Evolutionary conservation across 2,329 filamentous ascomycete genomes (phyloP), one percentile per base, ranked within the genome.

Genomic region (Boeremia exigua): DNA sequence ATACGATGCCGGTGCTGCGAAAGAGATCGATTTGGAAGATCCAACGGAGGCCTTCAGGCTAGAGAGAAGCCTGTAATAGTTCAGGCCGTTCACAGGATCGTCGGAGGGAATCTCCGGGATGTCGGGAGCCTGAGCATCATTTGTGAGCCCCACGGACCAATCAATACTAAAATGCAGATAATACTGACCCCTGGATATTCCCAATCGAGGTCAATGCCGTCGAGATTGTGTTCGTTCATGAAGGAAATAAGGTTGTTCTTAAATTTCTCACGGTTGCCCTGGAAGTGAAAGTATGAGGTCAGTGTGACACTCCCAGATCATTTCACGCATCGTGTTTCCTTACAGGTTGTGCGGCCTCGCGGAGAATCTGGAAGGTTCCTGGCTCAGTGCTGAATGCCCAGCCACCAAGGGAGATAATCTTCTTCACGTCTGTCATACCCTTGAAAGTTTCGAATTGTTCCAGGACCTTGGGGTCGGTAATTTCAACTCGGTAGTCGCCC

Each of bases 191-290:
- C 59, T 10, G 60, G 64, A 23, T 81, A 81, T 50, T 81, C 79
- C 81, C 80, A 83, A 59, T 81, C 79, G 37, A 81, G 64, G 39
- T 81, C 79, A 9, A 81, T 47, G 1, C 73, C 74, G 47, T 76
- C 70, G 7, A 39, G 36, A 6, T 12, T 12, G 17, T 39, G 15
- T 8, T 39, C 17, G 11, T 23, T 39, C 5, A 39, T 25, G 10
- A 39, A 39, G 6, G 8, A 4, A 5, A 23, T 23, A 8, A 39
- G 4, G 36, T 39, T 39, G 11, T 17, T 39, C 4, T 17, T 23
- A 7, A 39, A 12, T 11, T 6, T 12, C 2, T 23, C 15, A 8
- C 36, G 36, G 8, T 39, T 39, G 2, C n/a, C n/a, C n/a, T n/a
- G n/a, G n/a, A n/a, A n/a, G n/a, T n/a, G n/a, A n/a, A n/a, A n/a